Evolutionary conservation across 371 early-diverging fungal genomes (phyloP), one percentile per base, ranked within the genome.

Genomic region (Batrachochytrium dendrobatidis): DNA sequence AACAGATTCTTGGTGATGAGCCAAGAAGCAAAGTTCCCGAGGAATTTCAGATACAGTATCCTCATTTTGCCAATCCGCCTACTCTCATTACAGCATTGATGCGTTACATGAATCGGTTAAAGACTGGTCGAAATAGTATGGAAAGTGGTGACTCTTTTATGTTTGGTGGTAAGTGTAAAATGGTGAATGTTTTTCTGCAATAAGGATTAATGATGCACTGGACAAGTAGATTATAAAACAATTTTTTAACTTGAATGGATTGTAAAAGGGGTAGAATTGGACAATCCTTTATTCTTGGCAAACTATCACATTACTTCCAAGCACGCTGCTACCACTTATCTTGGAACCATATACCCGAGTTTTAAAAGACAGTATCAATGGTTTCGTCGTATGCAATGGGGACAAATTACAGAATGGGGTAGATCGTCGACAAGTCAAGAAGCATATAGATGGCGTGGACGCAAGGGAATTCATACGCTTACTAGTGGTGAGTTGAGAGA

Each of bases 61-160:
- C 91, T 10, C 86, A 94, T 54, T 89, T 88, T 71, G 97, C 89
- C 46, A 96, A 95, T 61, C 97, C 97, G 12, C 97, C 97, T 0
- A 93, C 93, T 1, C 69, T 95, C 20, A 71, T 88, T 54, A 72
- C 91, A 53, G 78, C 87, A 17, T 77, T 92, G 29, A 77, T 75
- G 45, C 74, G 75, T 7, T 86, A 80, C 56, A 63, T 87, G 25
- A 65, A 71, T 25, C 65, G 67, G 7, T 43, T 64, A 24, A 73
- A 80, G n/a, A n/a, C n/a, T n/a, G n/a, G n/a, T 34, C 70, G 80
- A 34, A 22, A 30, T 20, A 39, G 39, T 39, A 39, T 15, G 15
- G 39, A 20, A 15, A 3, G 45, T 39, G 55, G 5, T 5, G 18
- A 15, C 55, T n/a, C n/a, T n/a, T n/a, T n/a, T n/a, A n/a, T n/a